Base-by-base conservation (phyloP, 2,329 filamentous ascomycete genomes). In the Fusarium sp. region DNA sequence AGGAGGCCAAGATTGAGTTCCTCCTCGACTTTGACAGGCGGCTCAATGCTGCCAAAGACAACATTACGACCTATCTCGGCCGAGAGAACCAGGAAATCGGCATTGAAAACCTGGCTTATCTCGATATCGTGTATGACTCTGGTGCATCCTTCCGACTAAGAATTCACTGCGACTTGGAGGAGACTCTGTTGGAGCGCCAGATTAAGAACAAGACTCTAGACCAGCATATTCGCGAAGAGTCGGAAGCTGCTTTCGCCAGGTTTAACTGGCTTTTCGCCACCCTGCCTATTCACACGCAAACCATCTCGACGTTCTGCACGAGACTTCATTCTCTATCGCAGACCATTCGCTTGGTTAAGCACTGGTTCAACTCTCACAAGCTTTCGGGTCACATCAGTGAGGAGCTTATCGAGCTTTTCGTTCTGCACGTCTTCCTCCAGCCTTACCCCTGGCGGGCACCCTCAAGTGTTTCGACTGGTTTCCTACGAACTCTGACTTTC, bases 1-100 rank as follows among this genome's bases (percentile, higher is more conserved):
- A 99, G 81, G 91, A 95, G 79, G 95, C 95, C 14, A 99, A 99
- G 83, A 90, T 97, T 43, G 97, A 97, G 4, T 97, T 99, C 80
- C 87, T 97, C 5, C 84, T 98, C 4, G 90, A 92, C 76, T 91
- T 98, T 66, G 91, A 92, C 59, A 90, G 92, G 61, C 88, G 95
- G 4, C 85, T 99, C 2, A 87, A 90, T 64, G 87, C 90, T 20
- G 84, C 87, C 4, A 90, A 92, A 30, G 86, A 89, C 10, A 87
- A 86, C 47, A 87, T 95, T 45, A 89, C 86, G 32, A 91, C 92
- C 8, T 91, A 91, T 54, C 85, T 98, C 14, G 96, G 97, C 1
- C 86, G 98, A 17, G 97, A 98, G 79, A 95, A 97, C 72, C 87
- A 89, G 66, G 87, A 88, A 12, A 86, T 88, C 45, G 90, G 91